These are phyloP conservation scores for Aplosporella prunicola DNA, from an alignment of 2,329 filamentous ascomycete species.

Conservation along the genomic window DNA sequence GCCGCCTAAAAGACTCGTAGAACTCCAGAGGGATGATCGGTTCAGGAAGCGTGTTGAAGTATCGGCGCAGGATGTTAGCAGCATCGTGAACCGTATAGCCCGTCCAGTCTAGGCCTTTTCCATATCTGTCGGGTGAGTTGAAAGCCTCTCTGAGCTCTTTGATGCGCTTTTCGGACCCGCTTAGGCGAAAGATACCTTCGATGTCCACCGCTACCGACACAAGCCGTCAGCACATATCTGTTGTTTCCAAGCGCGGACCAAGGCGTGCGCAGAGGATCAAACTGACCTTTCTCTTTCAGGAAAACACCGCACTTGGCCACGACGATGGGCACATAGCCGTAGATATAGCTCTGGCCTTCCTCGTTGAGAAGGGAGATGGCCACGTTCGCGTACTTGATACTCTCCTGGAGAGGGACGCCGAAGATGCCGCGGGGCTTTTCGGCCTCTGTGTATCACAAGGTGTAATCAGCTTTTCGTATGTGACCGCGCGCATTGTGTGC, in stretches of 20 bases:
- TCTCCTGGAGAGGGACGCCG: conserved; percentile 82
- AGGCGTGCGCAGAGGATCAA: no score
- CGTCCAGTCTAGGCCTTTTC: conserved; percentile 93
- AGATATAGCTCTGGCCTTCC: conserved; percentile 90
- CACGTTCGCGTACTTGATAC: conserved; percentile 95
- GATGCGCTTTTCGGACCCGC: conserved; percentile 94
- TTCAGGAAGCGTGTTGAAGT: conserved; percentile 92
- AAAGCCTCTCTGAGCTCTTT: conserved; percentile 90
- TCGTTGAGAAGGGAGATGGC: conserved; percentile 93
- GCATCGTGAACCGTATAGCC: conserved; percentile 98
- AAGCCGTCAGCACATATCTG: conserved; percentile 18
- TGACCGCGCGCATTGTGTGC: no score
- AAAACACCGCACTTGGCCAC: conserved; percentile 97
- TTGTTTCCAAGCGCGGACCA: not conserved
- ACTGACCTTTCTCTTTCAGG: conserved; percentile 97
- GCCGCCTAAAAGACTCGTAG: conserved; percentile 83
- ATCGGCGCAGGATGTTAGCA: conserved; percentile 88
- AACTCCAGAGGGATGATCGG: conserved; percentile 91
- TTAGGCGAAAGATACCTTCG: conserved; percentile 93
- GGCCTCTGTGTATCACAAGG: conserved; percentile 22
- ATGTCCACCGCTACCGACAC: conserved; percentile 66
- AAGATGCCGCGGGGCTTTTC: conserved; percentile 66
- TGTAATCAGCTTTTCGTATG: no score
- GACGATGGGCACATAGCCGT: conserved; percentile 96
- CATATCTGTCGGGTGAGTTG: conserved; percentile 89